phyloP scores from a whole-genome alignment of 345 rosid genomes.

The Arabis alpina region DNA sequence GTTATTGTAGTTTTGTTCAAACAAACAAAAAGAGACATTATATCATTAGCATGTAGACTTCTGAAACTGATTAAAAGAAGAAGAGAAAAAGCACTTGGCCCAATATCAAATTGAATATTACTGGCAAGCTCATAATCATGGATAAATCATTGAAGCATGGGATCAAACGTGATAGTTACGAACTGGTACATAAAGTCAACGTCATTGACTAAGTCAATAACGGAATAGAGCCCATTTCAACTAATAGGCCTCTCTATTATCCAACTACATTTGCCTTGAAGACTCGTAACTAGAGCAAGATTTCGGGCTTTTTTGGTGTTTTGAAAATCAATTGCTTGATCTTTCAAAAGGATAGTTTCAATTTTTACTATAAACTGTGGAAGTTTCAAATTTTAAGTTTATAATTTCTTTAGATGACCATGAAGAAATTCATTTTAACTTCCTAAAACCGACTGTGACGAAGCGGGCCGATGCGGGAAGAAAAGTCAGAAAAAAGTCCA shows the following conservation, averaged over 20 bases:
- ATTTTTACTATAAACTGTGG: too few relatives aligned
- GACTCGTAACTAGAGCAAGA: too few relatives aligned
- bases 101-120: neutral
- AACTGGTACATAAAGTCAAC: slow-evolving; percentile 3
- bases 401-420: too few relatives aligned
- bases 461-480: too few relatives aligned
- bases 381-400: too few relatives aligned
- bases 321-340: too few relatives aligned
- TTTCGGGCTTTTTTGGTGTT: too few relatives aligned
- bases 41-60: neutral
- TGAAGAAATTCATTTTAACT: too few relatives aligned
- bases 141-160: neutral
- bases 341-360: too few relatives aligned
- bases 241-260: slow-evolving; percentile 1
- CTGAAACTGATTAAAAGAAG: neutral
- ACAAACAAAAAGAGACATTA: neutral
- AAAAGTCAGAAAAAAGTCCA: too few relatives aligned
- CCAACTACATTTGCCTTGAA: neutral
- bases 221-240: slow-evolving; percentile 1
- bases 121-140: neutral
- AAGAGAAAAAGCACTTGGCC: neutral
- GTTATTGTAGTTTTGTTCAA: neutral
- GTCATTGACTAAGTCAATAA: neutral
- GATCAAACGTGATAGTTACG: slow-evolving; percentile 11
- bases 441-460: too few relatives aligned